Evolutionary conservation across 352 stramenopile genomes (phyloP).

Genomic region (Pythium periplocum): DNA sequence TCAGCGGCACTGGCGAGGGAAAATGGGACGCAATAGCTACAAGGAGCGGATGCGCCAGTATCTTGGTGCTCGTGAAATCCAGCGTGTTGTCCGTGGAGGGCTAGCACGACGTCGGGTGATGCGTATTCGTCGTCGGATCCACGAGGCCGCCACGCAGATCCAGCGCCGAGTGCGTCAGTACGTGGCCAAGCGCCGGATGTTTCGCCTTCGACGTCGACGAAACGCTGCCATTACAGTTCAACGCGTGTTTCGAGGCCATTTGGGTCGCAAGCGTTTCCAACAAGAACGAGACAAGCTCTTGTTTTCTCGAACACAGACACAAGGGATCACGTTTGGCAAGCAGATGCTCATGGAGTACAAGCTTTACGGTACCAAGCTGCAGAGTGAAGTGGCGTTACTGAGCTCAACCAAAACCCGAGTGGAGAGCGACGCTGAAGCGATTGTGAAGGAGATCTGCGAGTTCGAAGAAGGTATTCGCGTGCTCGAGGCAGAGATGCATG

Average conservation of each 20-base stretch:
- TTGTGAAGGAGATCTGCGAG: conserved; percentile 91
- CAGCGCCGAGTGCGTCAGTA: conserved; percentile 76
- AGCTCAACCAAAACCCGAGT: conserved; percentile 85
- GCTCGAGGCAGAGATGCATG: conserved; percentile 92
- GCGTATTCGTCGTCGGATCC: conserved; percentile 39
- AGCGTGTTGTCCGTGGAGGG: conserved; percentile 83
- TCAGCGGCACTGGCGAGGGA: conserved; percentile 89
- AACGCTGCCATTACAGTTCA: conserved; percentile 81
- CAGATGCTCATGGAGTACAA: conserved; percentile 96
- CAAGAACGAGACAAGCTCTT: conserved; percentile 93
- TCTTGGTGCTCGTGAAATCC: conserved; percentile 76
- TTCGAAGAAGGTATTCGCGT: conserved; percentile 90
- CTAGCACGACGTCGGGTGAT: conserved; percentile 55
- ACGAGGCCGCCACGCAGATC: conserved; percentile 60
- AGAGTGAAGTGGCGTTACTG: conserved; percentile 91
- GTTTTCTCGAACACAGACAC: conserved; percentile 90
- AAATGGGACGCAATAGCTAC: conserved; percentile 79
- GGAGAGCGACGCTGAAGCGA: conserved; percentile 84
- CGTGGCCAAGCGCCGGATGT: conserved; percentile 44
- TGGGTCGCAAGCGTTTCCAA: conserved; percentile 70
- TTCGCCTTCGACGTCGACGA: conserved; percentile 35
- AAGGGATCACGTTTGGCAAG: conserved; percentile 93
- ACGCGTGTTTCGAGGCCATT: conserved; percentile 84
- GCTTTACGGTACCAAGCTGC: conserved; percentile 90
- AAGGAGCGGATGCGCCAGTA: conserved; percentile 70